Conservation (phyloP, 345 rosid species). For the Nasturtium officinale region DNA sequence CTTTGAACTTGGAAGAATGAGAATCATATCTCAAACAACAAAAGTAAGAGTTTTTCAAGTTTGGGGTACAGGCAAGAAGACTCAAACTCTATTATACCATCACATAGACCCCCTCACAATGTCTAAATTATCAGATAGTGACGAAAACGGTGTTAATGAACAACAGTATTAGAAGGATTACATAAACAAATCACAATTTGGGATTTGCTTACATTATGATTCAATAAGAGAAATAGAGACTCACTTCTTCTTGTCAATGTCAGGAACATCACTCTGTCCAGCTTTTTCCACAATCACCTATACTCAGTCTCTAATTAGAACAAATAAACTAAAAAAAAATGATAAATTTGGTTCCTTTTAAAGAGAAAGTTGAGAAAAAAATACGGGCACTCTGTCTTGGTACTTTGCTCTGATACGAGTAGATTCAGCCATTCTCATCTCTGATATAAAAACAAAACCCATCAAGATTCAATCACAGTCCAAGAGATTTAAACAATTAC, state of each 20-base stretch:
- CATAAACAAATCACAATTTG: neutral
- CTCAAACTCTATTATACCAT: neutral
- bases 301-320: constrained; percentile 14
- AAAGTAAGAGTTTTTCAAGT: neutral
- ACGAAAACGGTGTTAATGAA: neutral
- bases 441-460: constrained; percentile 25
- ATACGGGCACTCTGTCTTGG: constrained; percentile 41
- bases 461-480: constrained; percentile 8
- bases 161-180: too few species aligned
- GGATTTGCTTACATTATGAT: neutral
- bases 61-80: neutral
- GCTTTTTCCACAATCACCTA: constrained; percentile 90
- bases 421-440: constrained; percentile 45
- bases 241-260: constrained; percentile 86
- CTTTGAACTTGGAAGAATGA: constrained; percentile 1
- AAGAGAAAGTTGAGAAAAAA: neutral
- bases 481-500: neutral
- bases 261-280: constrained; percentile 76
- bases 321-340: neutral
- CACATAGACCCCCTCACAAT: neutral
- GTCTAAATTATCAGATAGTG: neutral
- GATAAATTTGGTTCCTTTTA: neutral
- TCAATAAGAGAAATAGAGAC: constrained; percentile 26
- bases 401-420: constrained; percentile 39
- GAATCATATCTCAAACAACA: neutral